Conservation (phyloP, 2,329 filamentous ascomycete species). For the Fusarium proliferatum region DNA sequence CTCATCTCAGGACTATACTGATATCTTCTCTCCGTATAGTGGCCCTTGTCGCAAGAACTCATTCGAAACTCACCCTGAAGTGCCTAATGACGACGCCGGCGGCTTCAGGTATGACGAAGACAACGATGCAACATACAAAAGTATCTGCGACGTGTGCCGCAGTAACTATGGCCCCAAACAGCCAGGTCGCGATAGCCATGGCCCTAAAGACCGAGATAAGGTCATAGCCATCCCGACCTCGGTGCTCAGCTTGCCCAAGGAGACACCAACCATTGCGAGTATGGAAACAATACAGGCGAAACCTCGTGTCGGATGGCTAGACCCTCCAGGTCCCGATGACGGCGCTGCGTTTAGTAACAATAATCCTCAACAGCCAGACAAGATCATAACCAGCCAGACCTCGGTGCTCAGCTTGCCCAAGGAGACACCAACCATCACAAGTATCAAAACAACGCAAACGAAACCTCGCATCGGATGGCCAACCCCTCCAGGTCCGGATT, state of each 20-base stretch:
- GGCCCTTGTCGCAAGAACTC: background rate
- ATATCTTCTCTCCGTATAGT: background rate
- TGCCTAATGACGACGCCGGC: background rate
- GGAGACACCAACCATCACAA: too few relatives aligned
- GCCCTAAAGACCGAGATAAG: background rate
- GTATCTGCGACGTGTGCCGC: background rate
- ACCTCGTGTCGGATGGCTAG: background rate
- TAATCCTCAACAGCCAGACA: background rate
- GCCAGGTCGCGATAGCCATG: background rate
- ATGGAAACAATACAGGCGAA: background rate
- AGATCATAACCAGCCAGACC: too few relatives aligned
- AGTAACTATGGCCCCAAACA: background rate
- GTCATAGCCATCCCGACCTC: background rate
- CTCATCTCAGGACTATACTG: background rate
- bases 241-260: background rate
- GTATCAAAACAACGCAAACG: too few relatives aligned
- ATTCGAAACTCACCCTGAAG: background rate
- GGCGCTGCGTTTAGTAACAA: background rate
- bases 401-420: too few relatives aligned
- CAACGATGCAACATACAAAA: background rate
- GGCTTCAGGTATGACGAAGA: background rate
- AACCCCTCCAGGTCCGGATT: background rate
- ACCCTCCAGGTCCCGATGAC: background rate
- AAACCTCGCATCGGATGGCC: background rate
- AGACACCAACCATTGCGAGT: background rate